Conservation (phyloP, 495 filamentous ascomycete genomes). For the Penicillium simplicissimum region DNA sequence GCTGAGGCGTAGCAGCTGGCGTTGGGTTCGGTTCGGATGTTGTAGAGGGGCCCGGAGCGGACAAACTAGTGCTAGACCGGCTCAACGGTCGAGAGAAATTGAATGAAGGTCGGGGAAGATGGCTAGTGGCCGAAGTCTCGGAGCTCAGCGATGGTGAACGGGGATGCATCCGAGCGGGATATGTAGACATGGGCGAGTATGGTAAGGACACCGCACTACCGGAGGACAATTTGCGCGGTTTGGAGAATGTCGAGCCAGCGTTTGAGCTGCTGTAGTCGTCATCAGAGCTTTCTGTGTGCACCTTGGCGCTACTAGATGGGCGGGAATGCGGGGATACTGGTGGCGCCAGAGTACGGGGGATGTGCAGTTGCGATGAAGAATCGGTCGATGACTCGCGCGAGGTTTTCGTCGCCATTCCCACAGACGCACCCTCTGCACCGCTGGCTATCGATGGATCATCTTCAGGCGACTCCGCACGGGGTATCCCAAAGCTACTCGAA, state of each 20-base stretch:
- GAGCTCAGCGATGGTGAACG: conserved; percentile 84
- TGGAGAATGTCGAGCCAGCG: conserved; percentile 53
- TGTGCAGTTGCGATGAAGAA: conserved; percentile 47
- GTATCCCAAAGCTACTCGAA: conserved; percentile 44
- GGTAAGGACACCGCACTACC: conserved; percentile 63
- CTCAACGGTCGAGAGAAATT: conserved; percentile 94
- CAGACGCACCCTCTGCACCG: conserved; percentile 20
- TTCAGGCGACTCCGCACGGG: conserved; percentile 53
- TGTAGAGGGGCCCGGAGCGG: conserved; percentile 34
- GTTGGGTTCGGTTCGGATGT: conserved; percentile 22
- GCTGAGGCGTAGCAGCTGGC: not conserved
- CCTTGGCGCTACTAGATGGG: conserved; percentile 57
- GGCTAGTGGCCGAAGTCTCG: conserved; percentile 61
- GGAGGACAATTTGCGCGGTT: conserved; percentile 62
- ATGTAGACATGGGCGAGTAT: conserved; percentile 65
- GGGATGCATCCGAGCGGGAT: conserved; percentile 47
- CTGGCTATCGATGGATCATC: conserved; percentile 26
- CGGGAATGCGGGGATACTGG: conserved; percentile 58
- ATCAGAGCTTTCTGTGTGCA: conserved; percentile 62
- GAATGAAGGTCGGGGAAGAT: conserved; percentile 70
- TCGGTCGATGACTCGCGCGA: conserved; percentile 45
- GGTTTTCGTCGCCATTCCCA: conserved; percentile 24
- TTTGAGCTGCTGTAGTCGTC: conserved; percentile 59
- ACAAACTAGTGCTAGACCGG: conserved; percentile 66
- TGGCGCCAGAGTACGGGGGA: conserved; percentile 52